phyloP scores from a whole-genome alignment of 257 asterid genomes.

The Plantago major region DNA sequence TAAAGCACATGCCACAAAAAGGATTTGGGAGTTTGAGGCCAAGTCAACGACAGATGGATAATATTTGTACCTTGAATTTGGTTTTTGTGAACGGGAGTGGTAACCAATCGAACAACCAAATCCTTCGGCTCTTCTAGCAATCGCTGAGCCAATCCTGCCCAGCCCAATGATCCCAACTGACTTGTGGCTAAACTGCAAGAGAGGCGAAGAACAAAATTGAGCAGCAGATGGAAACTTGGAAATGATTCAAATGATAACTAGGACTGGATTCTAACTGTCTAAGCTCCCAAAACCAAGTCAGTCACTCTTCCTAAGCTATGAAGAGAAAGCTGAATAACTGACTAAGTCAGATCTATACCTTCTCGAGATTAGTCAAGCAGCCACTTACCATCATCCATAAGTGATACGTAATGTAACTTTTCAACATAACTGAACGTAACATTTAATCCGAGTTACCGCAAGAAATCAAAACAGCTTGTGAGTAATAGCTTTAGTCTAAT shows the following conservation, averaged over 20 bases:
- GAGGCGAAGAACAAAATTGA: neutral
- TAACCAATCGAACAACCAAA: conserved; percentile 60
- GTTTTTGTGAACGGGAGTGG: conserved; percentile 51
- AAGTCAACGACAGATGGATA: conserved; percentile 40
- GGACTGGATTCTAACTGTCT: neutral
- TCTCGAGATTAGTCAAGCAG: no score
- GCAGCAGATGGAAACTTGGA: neutral
- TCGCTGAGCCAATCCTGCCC: conserved; percentile 78
- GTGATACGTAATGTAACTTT: no score
- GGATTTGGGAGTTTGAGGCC: conserved; percentile 55
- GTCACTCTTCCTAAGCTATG: no score
- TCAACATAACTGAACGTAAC: no score
- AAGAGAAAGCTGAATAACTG: no score
- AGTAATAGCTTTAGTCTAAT: no score
- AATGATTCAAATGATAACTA: neutral
- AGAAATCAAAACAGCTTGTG: no score
- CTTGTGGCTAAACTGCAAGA: conserved; percentile 62
- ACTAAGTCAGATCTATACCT: no score
- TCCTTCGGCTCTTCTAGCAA: conserved; percentile 69
- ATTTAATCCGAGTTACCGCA: no score
- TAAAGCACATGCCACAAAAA: conserved; percentile 54
- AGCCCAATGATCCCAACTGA: conserved; percentile 66
- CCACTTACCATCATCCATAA: no score
- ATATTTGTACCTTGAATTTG: conserved; percentile 34
- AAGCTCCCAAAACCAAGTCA: neutral